phyloP scores from a whole-genome alignment of 139 green algal species.

The Chlamydomonas sp. region DNA sequence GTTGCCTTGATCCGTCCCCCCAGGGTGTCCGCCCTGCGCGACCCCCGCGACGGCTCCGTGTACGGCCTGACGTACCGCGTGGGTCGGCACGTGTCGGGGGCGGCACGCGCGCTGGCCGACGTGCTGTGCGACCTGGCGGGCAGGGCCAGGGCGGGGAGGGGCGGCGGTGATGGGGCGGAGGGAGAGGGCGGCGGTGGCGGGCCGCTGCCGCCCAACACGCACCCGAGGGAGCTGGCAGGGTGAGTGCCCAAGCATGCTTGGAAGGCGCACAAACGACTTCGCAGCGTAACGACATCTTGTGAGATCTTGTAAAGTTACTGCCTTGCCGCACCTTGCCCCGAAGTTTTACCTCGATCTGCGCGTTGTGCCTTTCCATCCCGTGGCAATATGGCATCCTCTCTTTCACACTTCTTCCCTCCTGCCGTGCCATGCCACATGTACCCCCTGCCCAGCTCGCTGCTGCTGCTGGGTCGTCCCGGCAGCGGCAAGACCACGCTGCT shows the following conservation, averaged over 20 bases:
- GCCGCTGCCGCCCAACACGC: no score
- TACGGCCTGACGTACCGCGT: constrained; percentile 77
- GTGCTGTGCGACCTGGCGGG: constrained; percentile 59
- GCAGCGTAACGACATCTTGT: no score
- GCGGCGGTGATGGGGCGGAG: no score
- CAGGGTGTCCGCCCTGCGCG: constrained; percentile 27
- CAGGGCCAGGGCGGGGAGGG: neutral
- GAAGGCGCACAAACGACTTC: no score
- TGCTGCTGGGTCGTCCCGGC: constrained; percentile 40
- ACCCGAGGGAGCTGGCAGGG: neutral
- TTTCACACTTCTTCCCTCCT: neutral
- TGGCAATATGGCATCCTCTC: neutral
- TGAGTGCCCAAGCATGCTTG: no score
- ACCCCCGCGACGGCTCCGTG: constrained; percentile 19
- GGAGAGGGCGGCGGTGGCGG: no score
- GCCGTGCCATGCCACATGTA: neutral
- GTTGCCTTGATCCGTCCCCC: constrained; percentile 9
- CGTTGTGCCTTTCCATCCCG: no score
- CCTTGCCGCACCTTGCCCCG: no score
- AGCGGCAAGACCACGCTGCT: constrained; percentile 71
- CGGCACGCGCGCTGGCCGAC: constrained; percentile 55
- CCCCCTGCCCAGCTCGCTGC: constrained; percentile 17
- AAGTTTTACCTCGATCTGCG: no score
- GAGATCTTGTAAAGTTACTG: no score
- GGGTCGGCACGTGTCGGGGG: constrained; percentile 66